Conservation (phyloP, 768 basidiomycete genomes). For the Suillus clintonianus region DNA sequence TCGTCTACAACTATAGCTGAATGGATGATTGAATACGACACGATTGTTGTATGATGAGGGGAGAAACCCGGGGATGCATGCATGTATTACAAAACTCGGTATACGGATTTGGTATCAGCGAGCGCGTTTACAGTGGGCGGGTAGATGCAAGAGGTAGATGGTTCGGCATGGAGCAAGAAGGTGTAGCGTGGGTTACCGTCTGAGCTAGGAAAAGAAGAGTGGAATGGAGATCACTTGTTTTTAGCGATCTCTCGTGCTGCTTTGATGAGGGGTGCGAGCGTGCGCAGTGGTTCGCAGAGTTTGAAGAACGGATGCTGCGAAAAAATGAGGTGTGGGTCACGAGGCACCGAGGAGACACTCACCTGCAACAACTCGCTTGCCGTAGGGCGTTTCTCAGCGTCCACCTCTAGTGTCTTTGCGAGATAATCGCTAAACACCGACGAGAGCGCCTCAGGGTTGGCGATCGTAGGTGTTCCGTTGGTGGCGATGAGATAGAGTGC, state of each 20-base stretch:
- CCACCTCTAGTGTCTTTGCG: conserved; percentile 86
- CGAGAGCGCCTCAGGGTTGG: conserved; percentile 81
- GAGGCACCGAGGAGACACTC: conserved; percentile 18
- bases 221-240: conserved; percentile 36
- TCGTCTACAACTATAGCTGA: conserved; percentile 3
- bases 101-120: conserved; percentile 8
- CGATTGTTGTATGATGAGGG: background rate
- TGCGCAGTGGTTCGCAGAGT: conserved; percentile 82
- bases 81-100: conserved; percentile 8
- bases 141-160: conserved; percentile 25
- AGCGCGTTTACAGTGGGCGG: background rate
- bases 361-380: conserved; percentile 82
- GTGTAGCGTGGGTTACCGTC: background rate
- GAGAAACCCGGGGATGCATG: conserved; percentile 1
- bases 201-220: background rate
- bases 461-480: conserved; percentile 95
- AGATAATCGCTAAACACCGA: conserved; percentile 88
- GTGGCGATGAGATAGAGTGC: conserved; percentile 98
- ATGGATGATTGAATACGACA: background rate
- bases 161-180: conserved; percentile 11
- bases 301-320: conserved; percentile 85
- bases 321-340: conserved; percentile 8
- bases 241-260: conserved; percentile 87
- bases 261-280: conserved; percentile 87
- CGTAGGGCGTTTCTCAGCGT: conserved; percentile 89